Evolutionary conservation across 495 filamentous ascomycete species (phyloP).

Genomic region (Aspergillus avenaceus): DNA sequence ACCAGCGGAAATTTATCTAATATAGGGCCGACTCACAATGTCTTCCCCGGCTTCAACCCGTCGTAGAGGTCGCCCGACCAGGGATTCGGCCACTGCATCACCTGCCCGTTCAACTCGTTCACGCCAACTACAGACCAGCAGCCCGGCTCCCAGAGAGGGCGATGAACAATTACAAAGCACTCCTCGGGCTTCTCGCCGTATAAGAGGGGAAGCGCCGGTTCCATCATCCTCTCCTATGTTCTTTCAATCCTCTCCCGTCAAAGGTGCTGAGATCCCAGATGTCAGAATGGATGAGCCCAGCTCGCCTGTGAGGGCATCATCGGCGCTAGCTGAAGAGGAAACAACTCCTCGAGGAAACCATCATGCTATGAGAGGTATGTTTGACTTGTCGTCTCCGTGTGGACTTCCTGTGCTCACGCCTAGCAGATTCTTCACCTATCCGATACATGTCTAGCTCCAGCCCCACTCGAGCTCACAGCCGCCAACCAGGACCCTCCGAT

Average conservation of each 20-base stretch:
- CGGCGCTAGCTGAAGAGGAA: slow-evolving; percentile 55
- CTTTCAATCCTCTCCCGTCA: slow-evolving; percentile 72
- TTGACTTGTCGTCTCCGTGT: not conserved
- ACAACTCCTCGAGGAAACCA: slow-evolving; percentile 70
- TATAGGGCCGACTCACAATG: slow-evolving; percentile 31
- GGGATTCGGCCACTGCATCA: slow-evolving; percentile 36
- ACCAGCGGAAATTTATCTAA: not conserved
- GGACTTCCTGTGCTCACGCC: not conserved
- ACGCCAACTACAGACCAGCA: slow-evolving; percentile 36
- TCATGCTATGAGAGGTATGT: slow-evolving; percentile 60
- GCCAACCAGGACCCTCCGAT: slow-evolving; percentile 53
- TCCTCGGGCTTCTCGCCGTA: slow-evolving; percentile 42
- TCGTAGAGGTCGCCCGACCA: slow-evolving; percentile 39
- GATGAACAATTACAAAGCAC: slow-evolving; percentile 32
- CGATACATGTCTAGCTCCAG: slow-evolving; percentile 85
- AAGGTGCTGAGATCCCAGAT: slow-evolving; percentile 52
- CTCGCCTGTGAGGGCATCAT: slow-evolving; percentile 62
- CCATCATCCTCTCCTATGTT: slow-evolving; percentile 77
- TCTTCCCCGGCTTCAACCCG: slow-evolving; percentile 45
- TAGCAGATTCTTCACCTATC: slow-evolving; percentile 81
- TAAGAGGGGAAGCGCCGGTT: slow-evolving; percentile 32
- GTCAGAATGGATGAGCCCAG: slow-evolving; percentile 53
- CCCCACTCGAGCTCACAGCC: slow-evolving; percentile 57
- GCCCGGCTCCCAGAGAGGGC: slow-evolving; percentile 22
- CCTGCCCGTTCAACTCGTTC: slow-evolving; percentile 35